Base-by-base conservation (phyloP, 805 yeast species). In the Ogataea corticis region DNA sequence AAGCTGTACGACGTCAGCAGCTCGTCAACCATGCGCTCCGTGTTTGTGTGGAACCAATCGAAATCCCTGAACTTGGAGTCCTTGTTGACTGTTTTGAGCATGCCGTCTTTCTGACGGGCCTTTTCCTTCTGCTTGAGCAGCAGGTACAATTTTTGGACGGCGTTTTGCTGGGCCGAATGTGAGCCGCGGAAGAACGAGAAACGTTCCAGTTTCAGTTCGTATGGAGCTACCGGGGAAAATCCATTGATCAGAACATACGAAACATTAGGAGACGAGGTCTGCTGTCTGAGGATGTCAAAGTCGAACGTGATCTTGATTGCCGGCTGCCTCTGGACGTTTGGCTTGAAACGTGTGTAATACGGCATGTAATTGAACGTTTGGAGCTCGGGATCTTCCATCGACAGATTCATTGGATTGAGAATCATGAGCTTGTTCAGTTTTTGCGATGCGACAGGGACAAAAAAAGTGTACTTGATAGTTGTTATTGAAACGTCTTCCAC, bases 1-100 rank as follows among this genome's bases (percentile, higher is more conserved):
- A 41, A 16, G 17, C 66, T 61, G 48, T 52, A 68, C n/a, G 46
- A 34, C 1, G 68, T 54, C 17, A 66, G 48, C 23, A 61, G 39
- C 41, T 69, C 69, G 38, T 69, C 67, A n/a, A 67, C 51, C 30
- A 68, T 39, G 7, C 62, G 21, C 25, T 50, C 38, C 1, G 61
- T 33, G 46, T 61, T 69, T 15, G 50, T 52, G 19, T 52, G 30
- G 31, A 63, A 52, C 62, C 63, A 57, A 13, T 38, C 15, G 35
- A 33, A 23, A 33, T 49, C 39, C 15, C 50, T 50, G 14, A 13
- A 13, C 2, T 31, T 34, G 16, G 23, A 5, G 2, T 12, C 17
- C 33, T 44, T 27, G 48, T 29, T 21, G 25, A 46, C 30, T 7
- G 32, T 21, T 25, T 45, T 51, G 34, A 62, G 32, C 15, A 39